These are phyloP conservation scores for Yarrowia sp. DNA, from an alignment of 805 yeast species.

Conservation along the genomic window DNA sequence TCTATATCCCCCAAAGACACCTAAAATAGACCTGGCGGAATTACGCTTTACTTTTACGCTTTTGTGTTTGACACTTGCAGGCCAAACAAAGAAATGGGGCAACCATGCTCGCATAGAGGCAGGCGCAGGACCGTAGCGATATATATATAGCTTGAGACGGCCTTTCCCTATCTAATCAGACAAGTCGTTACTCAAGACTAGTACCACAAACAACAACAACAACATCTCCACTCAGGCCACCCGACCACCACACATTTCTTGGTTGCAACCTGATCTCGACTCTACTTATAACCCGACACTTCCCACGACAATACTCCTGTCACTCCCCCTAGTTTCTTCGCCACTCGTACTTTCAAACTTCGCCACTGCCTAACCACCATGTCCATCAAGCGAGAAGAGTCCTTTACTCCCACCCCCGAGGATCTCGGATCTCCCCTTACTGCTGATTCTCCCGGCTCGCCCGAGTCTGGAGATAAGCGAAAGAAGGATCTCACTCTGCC, in stretches of 20 bases:
- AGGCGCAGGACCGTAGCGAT: slow-evolving; percentile 23
- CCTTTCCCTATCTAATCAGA: neutral
- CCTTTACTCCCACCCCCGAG: slow-evolving; percentile 23
- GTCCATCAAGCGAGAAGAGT: slow-evolving; percentile 19
- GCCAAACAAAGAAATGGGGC: slow-evolving; percentile 23
- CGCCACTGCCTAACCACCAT: neutral
- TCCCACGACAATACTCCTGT: neutral
- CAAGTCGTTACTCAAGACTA: slow-evolving; percentile 2
- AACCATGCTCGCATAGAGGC: slow-evolving; percentile 20
- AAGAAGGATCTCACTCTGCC: slow-evolving; percentile 37
- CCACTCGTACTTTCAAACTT: neutral
- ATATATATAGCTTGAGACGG: slow-evolving; percentile 3
- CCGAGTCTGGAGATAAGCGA: slow-evolving; percentile 31
- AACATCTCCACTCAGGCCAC: neutral
- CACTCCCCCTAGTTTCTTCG: neutral
- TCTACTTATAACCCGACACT: neutral
- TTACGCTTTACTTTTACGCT: neutral
- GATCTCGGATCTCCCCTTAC: neutral
- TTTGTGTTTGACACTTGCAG: slow-evolving; percentile 8
- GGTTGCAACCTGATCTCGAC: neutral
- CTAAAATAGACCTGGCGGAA: slow-evolving; percentile 17
- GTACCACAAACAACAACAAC: neutral
- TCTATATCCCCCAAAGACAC: neutral
- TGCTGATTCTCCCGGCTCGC: neutral
- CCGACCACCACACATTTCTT: neutral